phyloP scores from a whole-genome alignment of 352 stramenopile species.

The Saprolegnia diclina region DNA sequence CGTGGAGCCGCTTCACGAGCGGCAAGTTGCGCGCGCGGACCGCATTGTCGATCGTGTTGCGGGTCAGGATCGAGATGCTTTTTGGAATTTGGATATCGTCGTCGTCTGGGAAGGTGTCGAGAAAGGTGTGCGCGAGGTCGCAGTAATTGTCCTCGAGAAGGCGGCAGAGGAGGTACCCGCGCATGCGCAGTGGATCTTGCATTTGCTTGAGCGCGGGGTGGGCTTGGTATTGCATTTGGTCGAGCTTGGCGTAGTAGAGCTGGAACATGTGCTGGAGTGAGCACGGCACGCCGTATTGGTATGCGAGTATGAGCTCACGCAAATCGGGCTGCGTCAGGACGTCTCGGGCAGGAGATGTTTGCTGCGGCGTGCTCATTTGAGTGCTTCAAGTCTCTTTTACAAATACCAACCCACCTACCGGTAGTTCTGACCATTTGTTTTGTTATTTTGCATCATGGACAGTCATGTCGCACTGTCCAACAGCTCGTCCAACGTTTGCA shows the following conservation, averaged over 20 bases:
- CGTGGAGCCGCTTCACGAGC: not conserved
- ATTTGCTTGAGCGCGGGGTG: not conserved
- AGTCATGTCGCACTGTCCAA: no score
- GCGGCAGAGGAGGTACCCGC: not conserved
- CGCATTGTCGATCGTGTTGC: not conserved
- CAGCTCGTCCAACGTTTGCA: no score
- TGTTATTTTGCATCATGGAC: no score
- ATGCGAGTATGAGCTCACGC: not conserved
- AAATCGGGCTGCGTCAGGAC: not conserved
- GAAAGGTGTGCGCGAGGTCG: no score
- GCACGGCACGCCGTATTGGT: not conserved
- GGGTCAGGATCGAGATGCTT: not conserved
- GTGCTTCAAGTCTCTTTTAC: no score
- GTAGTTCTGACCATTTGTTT: no score
- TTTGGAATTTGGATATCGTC: not conserved
- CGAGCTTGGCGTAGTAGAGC: not conserved
- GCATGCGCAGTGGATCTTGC: not conserved
- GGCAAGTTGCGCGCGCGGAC: not conserved
- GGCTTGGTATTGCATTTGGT: not conserved
- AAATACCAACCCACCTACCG: no score
- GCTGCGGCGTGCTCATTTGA: no score
- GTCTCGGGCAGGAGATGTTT: no score
- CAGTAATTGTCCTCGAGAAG: not conserved
- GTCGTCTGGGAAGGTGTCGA: no score
- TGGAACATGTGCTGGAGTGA: not conserved